Percentiles rank a stretch among this genome's conserved stretches.
Evolutionary conservation across 2,329 filamentous ascomycete genomes (phyloP).

Genomic region (Elsinoe ampelina): DNA sequence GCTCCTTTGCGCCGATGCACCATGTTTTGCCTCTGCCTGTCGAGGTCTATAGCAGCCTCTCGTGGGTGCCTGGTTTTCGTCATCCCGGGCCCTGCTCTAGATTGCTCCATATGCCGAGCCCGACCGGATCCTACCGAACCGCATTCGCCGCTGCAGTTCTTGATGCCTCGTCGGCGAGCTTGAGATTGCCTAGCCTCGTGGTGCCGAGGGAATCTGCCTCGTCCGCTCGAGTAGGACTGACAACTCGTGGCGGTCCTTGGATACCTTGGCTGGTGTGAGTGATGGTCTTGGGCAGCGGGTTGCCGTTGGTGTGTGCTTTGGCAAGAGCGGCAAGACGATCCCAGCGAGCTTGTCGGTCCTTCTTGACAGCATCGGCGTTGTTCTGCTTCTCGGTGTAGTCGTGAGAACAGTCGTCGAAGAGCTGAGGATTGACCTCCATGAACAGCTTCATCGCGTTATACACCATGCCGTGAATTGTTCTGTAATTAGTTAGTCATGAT

Average conservation of each 20-base stretch:
- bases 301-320: slow-evolving; percentile 52
- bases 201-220: slow-evolving; percentile 72
- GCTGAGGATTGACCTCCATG: slow-evolving; percentile 98
- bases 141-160: slow-evolving; percentile 3
- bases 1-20: slow-evolving; percentile 5
- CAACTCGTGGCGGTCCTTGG: slow-evolving; percentile 27
- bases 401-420: slow-evolving; percentile 97
- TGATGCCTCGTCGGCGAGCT: slow-evolving; percentile 66
- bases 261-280: slow-evolving; percentile 13
- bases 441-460: slow-evolving; percentile 99
- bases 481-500: slow-evolving; percentile 31
- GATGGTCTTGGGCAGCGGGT: slow-evolving; percentile 19
- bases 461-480: slow-evolving; percentile 98
- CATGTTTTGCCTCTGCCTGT: not conserved
- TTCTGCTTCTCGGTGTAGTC: slow-evolving; percentile 97
- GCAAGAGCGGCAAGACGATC: slow-evolving; percentile 75
- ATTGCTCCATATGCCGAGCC: slow-evolving; percentile 1
- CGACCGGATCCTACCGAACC: slow-evolving; percentile 3
- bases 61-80: not conserved
- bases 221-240: slow-evolving; percentile 45
- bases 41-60: not conserved
- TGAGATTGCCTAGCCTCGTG: slow-evolving; percentile 79
- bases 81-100: not conserved
- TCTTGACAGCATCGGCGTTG: slow-evolving; percentile 74
- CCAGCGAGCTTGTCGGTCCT: slow-evolving; percentile 78